phyloP scores from a whole-genome alignment of 1,284 basidiomycete genomes.

The Stygiomarasmius scandens region DNA sequence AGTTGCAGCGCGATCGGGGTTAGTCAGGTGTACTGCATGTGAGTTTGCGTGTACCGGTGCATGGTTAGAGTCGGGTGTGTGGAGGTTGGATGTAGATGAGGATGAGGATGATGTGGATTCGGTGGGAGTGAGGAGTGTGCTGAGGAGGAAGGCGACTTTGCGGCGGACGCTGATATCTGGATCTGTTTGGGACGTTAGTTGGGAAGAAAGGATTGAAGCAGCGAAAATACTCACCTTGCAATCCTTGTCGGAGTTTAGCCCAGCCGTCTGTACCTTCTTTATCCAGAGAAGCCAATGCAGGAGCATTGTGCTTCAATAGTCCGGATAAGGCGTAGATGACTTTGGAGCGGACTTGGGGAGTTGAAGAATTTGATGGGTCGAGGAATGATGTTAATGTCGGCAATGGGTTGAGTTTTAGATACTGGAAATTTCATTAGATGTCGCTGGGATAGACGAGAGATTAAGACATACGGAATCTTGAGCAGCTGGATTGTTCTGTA shows the following conservation, averaged over 20 bases:
- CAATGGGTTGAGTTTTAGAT: slow-evolving; percentile 72
- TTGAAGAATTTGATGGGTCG: slow-evolving; percentile 40
- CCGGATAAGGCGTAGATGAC: slow-evolving; percentile 89
- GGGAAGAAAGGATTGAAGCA: slow-evolving; percentile 16
- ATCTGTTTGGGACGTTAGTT: slow-evolving; percentile 47
- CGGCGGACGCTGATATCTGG: slow-evolving; percentile 78
- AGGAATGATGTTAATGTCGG: slow-evolving; percentile 67
- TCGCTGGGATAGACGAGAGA: slow-evolving; percentile 4
- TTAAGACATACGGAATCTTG: slow-evolving; percentile 74
- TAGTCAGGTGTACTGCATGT: slow-evolving; percentile 59
- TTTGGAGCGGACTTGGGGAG: slow-evolving; percentile 68
- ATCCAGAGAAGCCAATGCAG: slow-evolving; percentile 65
- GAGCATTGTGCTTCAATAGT: slow-evolving; percentile 80
- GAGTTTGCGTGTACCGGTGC: slow-evolving; percentile 66
- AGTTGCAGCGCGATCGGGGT: slow-evolving; percentile 54
- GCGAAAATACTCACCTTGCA: slow-evolving; percentile 57
- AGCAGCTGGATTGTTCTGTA: slow-evolving; percentile 94
- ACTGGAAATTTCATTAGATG: slow-evolving; percentile 47
- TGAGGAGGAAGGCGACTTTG: slow-evolving; percentile 86
- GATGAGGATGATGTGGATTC: slow-evolving; percentile 22
- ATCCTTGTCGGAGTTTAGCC: slow-evolving; percentile 59
- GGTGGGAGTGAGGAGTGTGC: slow-evolving; percentile 72
- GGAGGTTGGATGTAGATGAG: slow-evolving; percentile 22
- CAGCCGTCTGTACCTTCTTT: slow-evolving; percentile 62
- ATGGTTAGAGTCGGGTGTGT: slow-evolving; percentile 14